A percentile compares a stretch with the other conserved stretches of the same genome.
phyloP scores from a whole-genome alignment of 129 eudicot genomes.

The Centrapalus pauciflorus region DNA sequence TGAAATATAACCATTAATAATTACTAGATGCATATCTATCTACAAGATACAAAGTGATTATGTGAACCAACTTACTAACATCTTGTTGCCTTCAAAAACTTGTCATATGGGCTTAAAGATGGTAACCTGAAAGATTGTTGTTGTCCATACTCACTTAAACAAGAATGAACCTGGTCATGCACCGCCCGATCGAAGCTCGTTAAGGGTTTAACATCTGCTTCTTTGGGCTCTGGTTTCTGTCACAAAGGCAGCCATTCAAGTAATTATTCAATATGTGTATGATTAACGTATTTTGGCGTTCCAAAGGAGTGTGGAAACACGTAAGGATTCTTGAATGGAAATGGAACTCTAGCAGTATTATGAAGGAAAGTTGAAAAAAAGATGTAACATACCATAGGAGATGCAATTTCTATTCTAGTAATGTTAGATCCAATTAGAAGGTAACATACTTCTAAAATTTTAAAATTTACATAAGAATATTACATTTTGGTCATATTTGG shows the following conservation, averaged over 20 bases:
- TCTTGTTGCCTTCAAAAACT: conserved; percentile 62
- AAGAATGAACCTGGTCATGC: conserved; percentile 12
- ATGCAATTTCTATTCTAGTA: too few species aligned
- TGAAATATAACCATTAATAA: conserved; percentile 4
- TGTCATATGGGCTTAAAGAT: conserved; percentile 73
- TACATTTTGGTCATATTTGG: too few species aligned
- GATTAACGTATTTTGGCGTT: too few species aligned
- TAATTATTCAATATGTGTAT: not conserved
- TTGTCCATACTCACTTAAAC: conserved; percentile 37
- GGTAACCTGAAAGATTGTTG: conserved; percentile 62
- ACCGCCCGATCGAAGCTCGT: conserved; percentile 14
- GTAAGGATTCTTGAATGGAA: too few species aligned
- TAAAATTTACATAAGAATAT: too few species aligned
- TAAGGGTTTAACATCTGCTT: conserved; percentile 12
- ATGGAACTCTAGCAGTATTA: too few species aligned
- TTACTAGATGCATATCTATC: not conserved
- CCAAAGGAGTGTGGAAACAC: too few species aligned
- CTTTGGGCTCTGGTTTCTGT: conserved; percentile 25
- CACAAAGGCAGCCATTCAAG: not conserved
- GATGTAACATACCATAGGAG: too few species aligned
- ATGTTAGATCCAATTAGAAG: too few species aligned
- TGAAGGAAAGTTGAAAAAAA: too few species aligned
- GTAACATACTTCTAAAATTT: too few species aligned
- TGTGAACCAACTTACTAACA: conserved; percentile 29
- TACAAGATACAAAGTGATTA: not conserved